Evolutionary conservation across 2,329 filamentous ascomycete genomes (phyloP).

Genomic region (Trichoderma sp.): DNA sequence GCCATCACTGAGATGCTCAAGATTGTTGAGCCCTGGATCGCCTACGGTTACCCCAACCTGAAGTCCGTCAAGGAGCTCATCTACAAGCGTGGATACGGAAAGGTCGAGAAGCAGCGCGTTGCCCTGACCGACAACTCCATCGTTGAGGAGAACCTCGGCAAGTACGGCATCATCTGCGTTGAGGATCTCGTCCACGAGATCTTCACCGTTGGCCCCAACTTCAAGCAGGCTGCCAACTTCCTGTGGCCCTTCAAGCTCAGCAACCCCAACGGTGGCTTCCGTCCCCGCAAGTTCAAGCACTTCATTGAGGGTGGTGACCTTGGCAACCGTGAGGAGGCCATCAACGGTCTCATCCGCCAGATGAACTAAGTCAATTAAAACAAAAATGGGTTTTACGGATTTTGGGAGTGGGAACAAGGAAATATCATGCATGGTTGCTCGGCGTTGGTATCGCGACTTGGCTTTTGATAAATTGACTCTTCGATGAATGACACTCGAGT

Average conservation of each 20-base stretch:
- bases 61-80: conserved; percentile 98
- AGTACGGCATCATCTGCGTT: conserved; percentile 98
- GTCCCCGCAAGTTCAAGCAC: conserved; percentile 96
- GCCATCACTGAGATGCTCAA: conserved; percentile 96
- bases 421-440: conserved; percentile 39
- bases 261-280: conserved; percentile 98
- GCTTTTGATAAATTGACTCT: conserved; percentile 40
- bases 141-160: conserved; percentile 93
- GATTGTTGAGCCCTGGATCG: conserved; percentile 97
- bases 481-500: conserved; percentile 43
- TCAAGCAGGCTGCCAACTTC: conserved; percentile 99
- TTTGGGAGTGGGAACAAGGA: conserved; percentile 32
- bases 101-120: conserved; percentile 97
- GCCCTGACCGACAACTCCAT: conserved; percentile 96
- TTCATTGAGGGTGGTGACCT: conserved; percentile 98
- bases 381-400: conserved; percentile 26
- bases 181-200: conserved; percentile 99
- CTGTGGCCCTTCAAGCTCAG: conserved; percentile 99
- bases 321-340: conserved; percentile 97
- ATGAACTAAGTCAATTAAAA: conserved; percentile 73
- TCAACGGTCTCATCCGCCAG: conserved; percentile 93
- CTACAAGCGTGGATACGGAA: conserved; percentile 99
- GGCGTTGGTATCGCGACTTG: conserved; percentile 43
- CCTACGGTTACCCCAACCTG: conserved; percentile 99
- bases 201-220: conserved; percentile 97